Conservation (phyloP, 2,329 filamentous ascomycete genomes). For the Colletotrichum sp. region DNA sequence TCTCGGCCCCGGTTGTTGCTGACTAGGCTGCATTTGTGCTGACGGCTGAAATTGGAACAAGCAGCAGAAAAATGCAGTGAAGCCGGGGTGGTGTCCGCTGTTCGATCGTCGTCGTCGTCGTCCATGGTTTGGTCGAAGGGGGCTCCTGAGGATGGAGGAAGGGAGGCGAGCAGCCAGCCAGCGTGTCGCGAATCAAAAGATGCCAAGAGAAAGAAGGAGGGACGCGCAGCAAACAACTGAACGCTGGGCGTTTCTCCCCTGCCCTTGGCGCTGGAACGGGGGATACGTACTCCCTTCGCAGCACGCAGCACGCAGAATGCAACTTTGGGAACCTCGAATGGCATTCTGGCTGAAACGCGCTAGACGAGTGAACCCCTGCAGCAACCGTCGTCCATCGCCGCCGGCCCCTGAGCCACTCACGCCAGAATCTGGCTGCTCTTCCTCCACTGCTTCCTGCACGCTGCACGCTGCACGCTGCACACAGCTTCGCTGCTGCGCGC, state of each 20-base stretch:
- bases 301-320: background rate
- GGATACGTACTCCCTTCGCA: background rate
- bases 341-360: conserved; percentile 17
- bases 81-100: background rate
- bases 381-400: background rate
- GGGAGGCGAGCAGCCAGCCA: background rate
- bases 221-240: background rate
- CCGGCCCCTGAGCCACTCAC: conserved; percentile 6
- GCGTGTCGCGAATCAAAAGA: background rate
- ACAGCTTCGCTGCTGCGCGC: background rate
- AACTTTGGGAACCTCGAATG: background rate
- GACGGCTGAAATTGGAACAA: conserved; percentile 6
- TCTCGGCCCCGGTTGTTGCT: background rate
- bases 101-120: background rate
- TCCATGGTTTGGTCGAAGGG: background rate
- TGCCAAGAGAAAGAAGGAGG: background rate
- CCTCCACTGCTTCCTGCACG: background rate
- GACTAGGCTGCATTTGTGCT: background rate
- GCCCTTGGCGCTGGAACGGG: background rate
- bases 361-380: conserved; percentile 11
- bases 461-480: background rate
- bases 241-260: background rate
- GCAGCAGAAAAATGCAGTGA: conserved; percentile 4
- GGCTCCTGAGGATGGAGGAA: background rate
- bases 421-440: background rate